Conservation (phyloP, 2,329 filamentous ascomycete species). For the Botrytis hyacinthi region DNA sequence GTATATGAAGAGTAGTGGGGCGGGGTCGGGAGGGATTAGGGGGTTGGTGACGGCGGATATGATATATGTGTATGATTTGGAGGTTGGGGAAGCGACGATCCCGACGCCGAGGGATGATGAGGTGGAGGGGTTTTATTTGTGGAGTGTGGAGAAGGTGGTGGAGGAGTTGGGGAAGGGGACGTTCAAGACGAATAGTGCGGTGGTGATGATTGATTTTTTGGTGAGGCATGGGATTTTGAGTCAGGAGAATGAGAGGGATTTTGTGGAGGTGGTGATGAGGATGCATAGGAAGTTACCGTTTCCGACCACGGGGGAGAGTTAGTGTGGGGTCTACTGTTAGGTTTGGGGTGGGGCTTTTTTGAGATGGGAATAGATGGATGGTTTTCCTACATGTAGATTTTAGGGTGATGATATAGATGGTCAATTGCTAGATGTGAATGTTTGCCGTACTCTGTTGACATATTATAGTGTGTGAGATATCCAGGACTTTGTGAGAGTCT, state of each 20-base stretch:
- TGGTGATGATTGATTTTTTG: slow-evolving; percentile 79
- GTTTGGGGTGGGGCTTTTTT: neutral
- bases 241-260: slow-evolving; percentile 58
- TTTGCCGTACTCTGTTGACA: neutral
- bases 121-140: slow-evolving; percentile 70
- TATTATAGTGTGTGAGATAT: too few species aligned
- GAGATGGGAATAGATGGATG: neutral
- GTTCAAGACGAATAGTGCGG: slow-evolving; percentile 82
- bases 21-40: slow-evolving; percentile 49
- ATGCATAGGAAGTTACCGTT: slow-evolving; percentile 19
- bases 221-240: slow-evolving; percentile 73
- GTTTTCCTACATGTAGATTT: neutral
- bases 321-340: neutral
- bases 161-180: slow-evolving; percentile 61
- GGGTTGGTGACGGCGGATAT: slow-evolving; percentile 62
- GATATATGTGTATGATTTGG: slow-evolving; percentile 75
- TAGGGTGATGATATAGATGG: neutral
- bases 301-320: slow-evolving; percentile 1
- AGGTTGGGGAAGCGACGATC: slow-evolving; percentile 55
- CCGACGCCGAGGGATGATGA: slow-evolving; percentile 72
- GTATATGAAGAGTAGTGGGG: slow-evolving; percentile 58
- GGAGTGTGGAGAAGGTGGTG: slow-evolving; percentile 59
- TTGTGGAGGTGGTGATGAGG: slow-evolving; percentile 14
- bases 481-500: too few species aligned
- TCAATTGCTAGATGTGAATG: neutral